Conservation (phyloP, 2,329 filamentous ascomycete species). For the Neofusicoccum sp. region DNA sequence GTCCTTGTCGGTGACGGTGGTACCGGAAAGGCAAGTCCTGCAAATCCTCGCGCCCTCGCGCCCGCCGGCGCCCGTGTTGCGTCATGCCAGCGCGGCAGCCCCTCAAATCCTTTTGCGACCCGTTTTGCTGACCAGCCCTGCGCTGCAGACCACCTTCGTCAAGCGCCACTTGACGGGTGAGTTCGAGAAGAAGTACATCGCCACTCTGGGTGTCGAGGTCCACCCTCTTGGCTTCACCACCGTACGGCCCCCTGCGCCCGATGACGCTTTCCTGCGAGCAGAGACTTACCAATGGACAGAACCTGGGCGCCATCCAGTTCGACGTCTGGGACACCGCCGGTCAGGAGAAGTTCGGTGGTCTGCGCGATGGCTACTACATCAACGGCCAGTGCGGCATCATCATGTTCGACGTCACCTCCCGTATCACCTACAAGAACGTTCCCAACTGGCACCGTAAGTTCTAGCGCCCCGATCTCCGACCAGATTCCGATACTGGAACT, state of each 20-base stretch:
- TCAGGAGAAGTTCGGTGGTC: slow-evolving; percentile 99
- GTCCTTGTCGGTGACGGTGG: slow-evolving; percentile 99
- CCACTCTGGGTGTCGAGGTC: slow-evolving; percentile 98
- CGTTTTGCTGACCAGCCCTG: slow-evolving; percentile 16
- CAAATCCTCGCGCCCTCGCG: background rate
- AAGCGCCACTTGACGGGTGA: slow-evolving; percentile 99
- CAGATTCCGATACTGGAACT: background rate
- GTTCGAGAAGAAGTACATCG: slow-evolving; percentile 99
- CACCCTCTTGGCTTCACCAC: slow-evolving; percentile 98
- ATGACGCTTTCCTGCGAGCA: slow-evolving; percentile 20
- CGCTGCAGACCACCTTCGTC: slow-evolving; percentile 90
- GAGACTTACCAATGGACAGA: slow-evolving; percentile 50
- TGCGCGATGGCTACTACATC: slow-evolving; percentile 99
- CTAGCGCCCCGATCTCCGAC: background rate
- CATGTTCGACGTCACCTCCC: slow-evolving; percentile 99
- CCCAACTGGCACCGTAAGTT: slow-evolving; percentile 99
- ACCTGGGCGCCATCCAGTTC: slow-evolving; percentile 96
- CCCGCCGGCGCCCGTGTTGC: slow-evolving; percentile 6
- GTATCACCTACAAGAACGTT: slow-evolving; percentile 99
- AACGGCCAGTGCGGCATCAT: slow-evolving; percentile 99
- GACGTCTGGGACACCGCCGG: slow-evolving; percentile 99
- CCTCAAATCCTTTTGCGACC: slow-evolving; percentile 18
- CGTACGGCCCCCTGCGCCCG: slow-evolving; percentile 62
- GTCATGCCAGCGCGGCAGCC: slow-evolving; percentile 11
- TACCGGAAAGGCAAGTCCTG: slow-evolving; percentile 87